A percentile compares a stretch with the other conserved stretches of the same genome.
phyloP scores from a whole-genome alignment of 306 rosid genomes.

The Prunus mume region DNA sequence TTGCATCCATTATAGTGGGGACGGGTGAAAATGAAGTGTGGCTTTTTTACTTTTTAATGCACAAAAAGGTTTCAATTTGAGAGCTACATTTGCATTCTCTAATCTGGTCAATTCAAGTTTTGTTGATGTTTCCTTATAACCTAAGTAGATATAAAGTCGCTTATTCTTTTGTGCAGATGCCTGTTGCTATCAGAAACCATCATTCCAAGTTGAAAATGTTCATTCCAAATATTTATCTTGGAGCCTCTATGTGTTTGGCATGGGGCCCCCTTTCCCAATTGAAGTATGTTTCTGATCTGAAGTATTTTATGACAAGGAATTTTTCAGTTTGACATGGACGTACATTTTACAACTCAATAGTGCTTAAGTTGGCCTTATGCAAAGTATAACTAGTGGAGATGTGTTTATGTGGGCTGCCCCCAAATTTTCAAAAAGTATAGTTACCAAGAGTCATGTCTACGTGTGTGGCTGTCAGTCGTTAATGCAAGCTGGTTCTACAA shows the following conservation, averaged over 20 bases:
- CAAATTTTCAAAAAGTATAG: too few species aligned
- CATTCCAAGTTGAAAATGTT: background rate
- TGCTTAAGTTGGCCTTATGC: background rate
- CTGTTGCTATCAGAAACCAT: background rate
- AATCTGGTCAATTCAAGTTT: background rate
- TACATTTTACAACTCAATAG: background rate
- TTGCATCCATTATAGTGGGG: background rate
- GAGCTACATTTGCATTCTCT: conserved; percentile 7
- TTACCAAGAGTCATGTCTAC: too few species aligned
- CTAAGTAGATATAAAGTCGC: background rate
- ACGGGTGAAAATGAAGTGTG: background rate
- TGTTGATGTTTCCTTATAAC: background rate
- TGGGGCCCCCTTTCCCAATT: too few species aligned
- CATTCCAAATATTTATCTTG: background rate
- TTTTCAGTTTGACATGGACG: background rate
- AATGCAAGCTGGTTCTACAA: too few species aligned
- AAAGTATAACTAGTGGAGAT: background rate
- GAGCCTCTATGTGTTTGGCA: background rate
- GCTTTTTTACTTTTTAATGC: background rate
- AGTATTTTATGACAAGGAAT: background rate
- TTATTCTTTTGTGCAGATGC: background rate
- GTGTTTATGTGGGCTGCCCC: too few species aligned
- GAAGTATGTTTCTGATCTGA: background rate
- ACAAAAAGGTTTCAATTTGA: background rate
- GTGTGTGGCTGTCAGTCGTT: too few species aligned